phyloP scores from a whole-genome alignment of 768 basidiomycete genomes.

The Dictyophora rubrovolvata region DNA sequence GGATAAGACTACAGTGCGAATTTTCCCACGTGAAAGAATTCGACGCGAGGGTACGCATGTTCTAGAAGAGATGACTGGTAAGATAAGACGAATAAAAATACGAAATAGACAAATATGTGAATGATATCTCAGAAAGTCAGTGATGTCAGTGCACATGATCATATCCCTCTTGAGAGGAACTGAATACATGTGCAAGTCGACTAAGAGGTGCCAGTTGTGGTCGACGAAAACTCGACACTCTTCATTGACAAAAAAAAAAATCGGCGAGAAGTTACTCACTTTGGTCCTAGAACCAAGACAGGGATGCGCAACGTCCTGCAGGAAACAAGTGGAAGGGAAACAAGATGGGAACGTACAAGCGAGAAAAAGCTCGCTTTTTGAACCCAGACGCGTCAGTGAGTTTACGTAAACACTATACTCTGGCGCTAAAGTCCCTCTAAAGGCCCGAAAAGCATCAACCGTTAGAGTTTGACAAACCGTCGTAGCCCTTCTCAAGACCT shows the following conservation, averaged over 20 bases:
- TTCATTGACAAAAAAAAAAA: constrained; percentile 38
- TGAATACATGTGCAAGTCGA: constrained; percentile 45
- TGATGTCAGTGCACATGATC: constrained; percentile 65
- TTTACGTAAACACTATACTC: background rate
- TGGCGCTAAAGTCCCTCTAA: constrained; percentile 8
- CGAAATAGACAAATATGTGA: background rate
- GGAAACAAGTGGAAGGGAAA: background rate
- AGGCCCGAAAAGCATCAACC: background rate
- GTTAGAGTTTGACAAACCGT: background rate
- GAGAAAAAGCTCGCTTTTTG: background rate
- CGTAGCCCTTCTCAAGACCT: no score
- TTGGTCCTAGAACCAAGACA: background rate
- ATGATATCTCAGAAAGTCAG: constrained; percentile 41
- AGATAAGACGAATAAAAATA: background rate
- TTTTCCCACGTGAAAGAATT: background rate
- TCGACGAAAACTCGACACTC: constrained; percentile 67
- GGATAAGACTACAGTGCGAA: background rate
- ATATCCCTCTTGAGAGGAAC: constrained; percentile 16
- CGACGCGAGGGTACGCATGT: background rate
- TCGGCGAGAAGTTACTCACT: background rate
- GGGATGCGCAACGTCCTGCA: background rate
- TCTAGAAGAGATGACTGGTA: background rate
- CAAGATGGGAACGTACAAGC: background rate
- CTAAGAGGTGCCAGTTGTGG: constrained; percentile 86
- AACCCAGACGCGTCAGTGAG: background rate